A percentile compares a stretch with the other conserved stretches of the same genome.
Evolutionary conservation across 23 red algal genomes (phyloP).

Genomic region (Gracilaria gracilis): DNA sequence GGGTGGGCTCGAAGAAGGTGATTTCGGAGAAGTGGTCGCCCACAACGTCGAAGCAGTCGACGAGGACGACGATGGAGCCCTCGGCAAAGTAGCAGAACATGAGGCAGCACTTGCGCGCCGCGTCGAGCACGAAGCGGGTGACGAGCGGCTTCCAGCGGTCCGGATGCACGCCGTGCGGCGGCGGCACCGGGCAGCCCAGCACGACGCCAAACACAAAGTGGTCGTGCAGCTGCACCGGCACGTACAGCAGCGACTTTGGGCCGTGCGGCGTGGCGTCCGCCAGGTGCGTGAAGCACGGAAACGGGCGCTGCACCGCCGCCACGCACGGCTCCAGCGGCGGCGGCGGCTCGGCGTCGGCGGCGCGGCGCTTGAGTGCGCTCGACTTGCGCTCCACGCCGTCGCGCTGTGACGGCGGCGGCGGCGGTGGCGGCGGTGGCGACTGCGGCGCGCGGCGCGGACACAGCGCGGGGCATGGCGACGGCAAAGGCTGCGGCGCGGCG

Average conservation of each 20-base stretch:
- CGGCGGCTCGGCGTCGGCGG: constrained; percentile 1
- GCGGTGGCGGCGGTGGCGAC: not conserved
- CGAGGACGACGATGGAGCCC: constrained; percentile 26
- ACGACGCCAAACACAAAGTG: constrained; percentile 62
- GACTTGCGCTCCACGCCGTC: not conserved
- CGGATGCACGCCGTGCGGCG: constrained; percentile 33
- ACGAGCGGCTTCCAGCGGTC: constrained; percentile 40
- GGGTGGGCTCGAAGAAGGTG: constrained; percentile 58
- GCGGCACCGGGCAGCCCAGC: constrained; percentile 39
- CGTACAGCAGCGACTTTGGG: constrained; percentile 18
- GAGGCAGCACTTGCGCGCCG: constrained; percentile 28
- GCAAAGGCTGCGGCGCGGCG: not conserved
- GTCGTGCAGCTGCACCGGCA: constrained; percentile 42
- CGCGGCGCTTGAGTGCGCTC: too few relatives aligned
- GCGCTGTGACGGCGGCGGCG: not conserved
- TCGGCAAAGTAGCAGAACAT: constrained; percentile 50
- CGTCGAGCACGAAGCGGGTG: constrained; percentile 46
- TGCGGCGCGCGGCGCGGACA: constrained; percentile 4
- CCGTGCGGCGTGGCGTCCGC: constrained; percentile 23
- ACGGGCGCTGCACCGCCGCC: constrained; percentile 21
- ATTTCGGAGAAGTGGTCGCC: constrained; percentile 46
- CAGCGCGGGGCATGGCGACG: not conserved
- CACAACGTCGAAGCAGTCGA: constrained; percentile 50
- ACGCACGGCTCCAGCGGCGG: not conserved
- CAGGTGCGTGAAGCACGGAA: constrained; percentile 28